These are phyloP conservation scores for Penicillium vulpinum DNA, from an alignment of 2,329 filamentous ascomycete species.

Conservation along the genomic window DNA sequence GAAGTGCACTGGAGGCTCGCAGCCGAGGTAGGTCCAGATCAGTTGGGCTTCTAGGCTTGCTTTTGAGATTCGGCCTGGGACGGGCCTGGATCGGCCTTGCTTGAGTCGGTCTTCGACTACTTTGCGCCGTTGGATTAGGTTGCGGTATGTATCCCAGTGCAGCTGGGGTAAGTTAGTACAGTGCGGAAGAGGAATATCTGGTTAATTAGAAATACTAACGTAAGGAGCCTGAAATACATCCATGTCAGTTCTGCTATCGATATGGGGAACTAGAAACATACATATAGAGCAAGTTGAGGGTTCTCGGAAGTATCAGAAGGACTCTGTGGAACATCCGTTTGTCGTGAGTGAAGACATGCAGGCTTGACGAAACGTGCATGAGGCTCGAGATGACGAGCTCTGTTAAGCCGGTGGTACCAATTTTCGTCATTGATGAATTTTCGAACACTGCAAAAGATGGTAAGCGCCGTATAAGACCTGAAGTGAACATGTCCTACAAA, in stretches of 20 bases:
- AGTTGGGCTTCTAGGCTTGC: constrained; percentile 59
- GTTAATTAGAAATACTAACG: constrained; percentile 16
- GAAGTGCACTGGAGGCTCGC: constrained; percentile 62
- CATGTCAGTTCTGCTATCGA: neutral
- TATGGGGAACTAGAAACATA: constrained; percentile 13
- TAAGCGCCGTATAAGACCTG: neutral
- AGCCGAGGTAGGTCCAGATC: constrained; percentile 63
- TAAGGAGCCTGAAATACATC: constrained; percentile 27
- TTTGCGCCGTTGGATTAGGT: constrained; percentile 57
- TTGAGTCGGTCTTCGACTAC: constrained; percentile 55
- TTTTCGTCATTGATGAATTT: constrained; percentile 37
- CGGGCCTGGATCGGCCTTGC: constrained; percentile 58
- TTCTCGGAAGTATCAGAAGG: constrained; percentile 17
- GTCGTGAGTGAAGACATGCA: constrained; percentile 35
- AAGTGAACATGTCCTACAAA: constrained; percentile 11
- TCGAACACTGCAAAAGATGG: constrained; percentile 37
- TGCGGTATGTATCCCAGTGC: constrained; percentile 64
- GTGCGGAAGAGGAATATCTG: no score
- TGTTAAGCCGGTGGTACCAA: constrained; percentile 40
- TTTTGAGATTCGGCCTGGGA: constrained; percentile 56
- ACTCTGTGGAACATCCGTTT: constrained; percentile 22
- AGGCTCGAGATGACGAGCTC: constrained; percentile 41
- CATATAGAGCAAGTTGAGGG: constrained; percentile 33
- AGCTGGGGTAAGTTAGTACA: constrained; percentile 41
- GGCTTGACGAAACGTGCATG: constrained; percentile 43